Base-by-base conservation (phyloP, 257 asterid genomes). In the Coffea canephora region DNA sequence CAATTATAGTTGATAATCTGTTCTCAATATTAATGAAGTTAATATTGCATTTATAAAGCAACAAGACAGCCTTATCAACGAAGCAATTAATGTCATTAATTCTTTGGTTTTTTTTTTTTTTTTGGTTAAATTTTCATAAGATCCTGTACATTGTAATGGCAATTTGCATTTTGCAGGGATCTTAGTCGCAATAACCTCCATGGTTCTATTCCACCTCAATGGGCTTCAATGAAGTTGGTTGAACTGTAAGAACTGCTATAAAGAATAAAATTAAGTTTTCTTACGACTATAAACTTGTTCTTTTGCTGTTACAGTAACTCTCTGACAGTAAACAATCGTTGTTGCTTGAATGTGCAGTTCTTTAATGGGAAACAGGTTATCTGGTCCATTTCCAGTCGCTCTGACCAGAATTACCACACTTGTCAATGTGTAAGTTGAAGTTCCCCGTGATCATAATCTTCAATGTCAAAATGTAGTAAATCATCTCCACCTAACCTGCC, bases 301-400 rank as follows among this genome's bases (percentile, higher is more conserved):
- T 72, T 21, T 62, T 34, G 11, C 52, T 52, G 21, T 6, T 18
- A 27, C 14, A 36, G 57, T 49, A 23, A 23, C 14, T 65, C n/a
- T 19, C 50, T 82, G 61, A 50, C 8, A 25, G 73, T 72, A 8
- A 36, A 9, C 23, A 41, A 7, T 57, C 16, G 15, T 78, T 84
- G 59, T 45, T 70, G 49, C 43, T 84, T 71, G 13, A 78, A 71
- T 85, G 71, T 86, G 91, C 97, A 95, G 99, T 77, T 95, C 99
- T 77, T 6, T 93, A 0, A 95, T 95, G 99, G 99, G 99, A 86
- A 95, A 95, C 87, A 87, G 86, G 71, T 86, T 95, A 69, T 91
- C 96, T 11, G 99, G 99, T 84, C 93, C 95, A 78, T 95, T 95
- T 86, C 99, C 98, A 46, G 79, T 36, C 70, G 94, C 77, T 72